A percentile compares a stretch with the other conserved stretches of the same genome.
phyloP scores from a whole-genome alignment of 305 asterid species.

The Fraxinus paxiana region DNA sequence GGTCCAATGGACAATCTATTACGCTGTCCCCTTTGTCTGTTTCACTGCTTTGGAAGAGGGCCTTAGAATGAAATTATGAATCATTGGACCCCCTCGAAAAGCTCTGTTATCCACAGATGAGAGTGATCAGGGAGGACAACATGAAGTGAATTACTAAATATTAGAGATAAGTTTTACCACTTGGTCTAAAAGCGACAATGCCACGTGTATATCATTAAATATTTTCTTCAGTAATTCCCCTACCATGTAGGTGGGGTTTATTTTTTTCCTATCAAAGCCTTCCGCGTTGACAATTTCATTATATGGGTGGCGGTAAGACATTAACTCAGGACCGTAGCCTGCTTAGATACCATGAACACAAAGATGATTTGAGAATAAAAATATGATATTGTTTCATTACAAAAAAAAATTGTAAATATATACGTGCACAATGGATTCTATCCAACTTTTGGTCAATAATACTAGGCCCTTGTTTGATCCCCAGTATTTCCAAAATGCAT shows the following conservation, averaged over 20 bases:
- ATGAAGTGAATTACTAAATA: background rate
- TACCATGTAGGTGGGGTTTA: background rate
- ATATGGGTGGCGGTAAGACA: background rate
- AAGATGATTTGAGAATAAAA: background rate
- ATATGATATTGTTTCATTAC: background rate
- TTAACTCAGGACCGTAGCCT: background rate
- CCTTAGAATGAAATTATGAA: conserved; percentile 4
- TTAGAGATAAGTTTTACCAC: background rate
- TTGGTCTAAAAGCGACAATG: background rate
- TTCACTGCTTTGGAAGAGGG: conserved; percentile 4
- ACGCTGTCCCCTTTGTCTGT: background rate
- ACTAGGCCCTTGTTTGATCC: too few species aligned
- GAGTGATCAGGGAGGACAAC: conserved; percentile 5
- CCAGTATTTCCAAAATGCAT: too few species aligned
- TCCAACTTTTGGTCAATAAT: background rate
- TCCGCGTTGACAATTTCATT: background rate
- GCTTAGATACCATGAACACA: background rate
- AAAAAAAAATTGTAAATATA: background rate
- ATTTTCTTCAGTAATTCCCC: background rate
- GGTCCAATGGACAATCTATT: background rate
- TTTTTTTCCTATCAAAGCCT: background rate
- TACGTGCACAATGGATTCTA: background rate
- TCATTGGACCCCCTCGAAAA: background rate
- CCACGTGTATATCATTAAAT: background rate
- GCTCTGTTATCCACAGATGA: conserved; percentile 7